These are phyloP conservation scores for Testicularia cyperi DNA, from an alignment of 1,284 basidiomycete genomes.

Conservation along the genomic window DNA sequence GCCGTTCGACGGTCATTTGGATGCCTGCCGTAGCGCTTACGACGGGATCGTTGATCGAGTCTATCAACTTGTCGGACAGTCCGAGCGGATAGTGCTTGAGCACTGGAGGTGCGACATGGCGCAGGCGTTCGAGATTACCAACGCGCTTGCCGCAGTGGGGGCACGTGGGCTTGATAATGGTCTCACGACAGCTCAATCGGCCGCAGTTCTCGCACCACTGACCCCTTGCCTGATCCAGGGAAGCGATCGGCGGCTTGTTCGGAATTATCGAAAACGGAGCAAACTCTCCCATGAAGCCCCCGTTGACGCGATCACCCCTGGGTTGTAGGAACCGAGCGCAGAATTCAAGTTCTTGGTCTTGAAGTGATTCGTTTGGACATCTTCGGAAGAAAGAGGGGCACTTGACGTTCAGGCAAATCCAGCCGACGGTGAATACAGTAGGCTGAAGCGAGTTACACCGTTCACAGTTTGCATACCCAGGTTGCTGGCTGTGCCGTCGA, in stretches of 20 bases:
- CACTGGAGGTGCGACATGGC: constrained; percentile 3
- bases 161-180: constrained; percentile 17
- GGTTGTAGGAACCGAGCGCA: constrained; percentile 4
- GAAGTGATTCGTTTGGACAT: neutral
- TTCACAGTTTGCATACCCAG: constrained; percentile 10
- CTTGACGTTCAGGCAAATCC: constrained; percentile 28
- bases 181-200: constrained; percentile 26
- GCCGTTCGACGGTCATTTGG: neutral
- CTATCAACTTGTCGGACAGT: no score
- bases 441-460: constrained; percentile 6
- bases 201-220: constrained; percentile 30
- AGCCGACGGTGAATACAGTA: constrained; percentile 18
- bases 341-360: constrained; percentile 5
- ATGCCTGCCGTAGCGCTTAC: constrained; percentile 11
- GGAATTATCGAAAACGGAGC: constrained; percentile 22
- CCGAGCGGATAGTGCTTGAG: neutral
- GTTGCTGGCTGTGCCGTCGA: no score
- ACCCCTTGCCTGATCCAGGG: constrained; percentile 20
- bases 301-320: constrained; percentile 3
- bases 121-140: constrained; percentile 10
- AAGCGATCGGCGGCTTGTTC: neutral
- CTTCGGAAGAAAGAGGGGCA: constrained; percentile 23
- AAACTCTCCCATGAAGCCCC: constrained; percentile 3
- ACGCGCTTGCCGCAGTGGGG: constrained; percentile 12
- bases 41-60: constrained; percentile 8